Base-by-base conservation (phyloP, 129 eudicot species). In the Helianthus tuberosus region DNA sequence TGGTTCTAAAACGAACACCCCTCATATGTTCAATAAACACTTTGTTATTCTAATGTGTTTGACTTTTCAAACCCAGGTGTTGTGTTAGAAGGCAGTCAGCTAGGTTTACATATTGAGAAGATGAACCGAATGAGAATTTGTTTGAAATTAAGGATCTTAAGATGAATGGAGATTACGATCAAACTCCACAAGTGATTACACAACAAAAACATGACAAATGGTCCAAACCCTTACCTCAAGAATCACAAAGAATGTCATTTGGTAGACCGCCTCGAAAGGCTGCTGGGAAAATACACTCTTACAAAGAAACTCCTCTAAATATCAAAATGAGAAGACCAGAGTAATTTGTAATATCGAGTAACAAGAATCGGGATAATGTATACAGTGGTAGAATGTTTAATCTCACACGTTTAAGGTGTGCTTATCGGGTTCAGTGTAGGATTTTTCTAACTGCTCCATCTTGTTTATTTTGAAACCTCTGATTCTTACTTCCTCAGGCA, bases 381-480 rank as follows among this genome's bases (percentile, higher is more conserved):
- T 39, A 38, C 8, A 60, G 7, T 63, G 68, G 16, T 9, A 73
- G 68, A 60, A 14, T 49, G 77, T 46, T 47, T 17, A 39, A 62
- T 50, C 47, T 94, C 85, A 90, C 17, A 83, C 84, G 59, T 83
- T 80, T 75, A 93, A 81, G 38, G 73, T 48, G 81, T 82, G 85
- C 29, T 84, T 88, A 35, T 96, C 91, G 16, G 96, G 96, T 71
- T 88, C 82, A 9, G 9, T 68, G 76, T 72, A 86, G 12, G 79
- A 75, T 67, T 78, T 84, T 68, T 90, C 97, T 77, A 88, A 75
- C 85, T 90, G 97, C 81, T 88, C 97, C 36, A 77, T 70, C 88
- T 85, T 94, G 87, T 88, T 94, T 62, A 90, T 82, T 75, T 74
- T 86, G 83, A 94, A 94, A 64, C 98, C 97, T 58, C 97, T 86